Percentiles rank a stretch among this genome's conserved stretches.
Conservation (phyloP, 352 stramenopile species). For the Phytophthora syringae region DNA sequence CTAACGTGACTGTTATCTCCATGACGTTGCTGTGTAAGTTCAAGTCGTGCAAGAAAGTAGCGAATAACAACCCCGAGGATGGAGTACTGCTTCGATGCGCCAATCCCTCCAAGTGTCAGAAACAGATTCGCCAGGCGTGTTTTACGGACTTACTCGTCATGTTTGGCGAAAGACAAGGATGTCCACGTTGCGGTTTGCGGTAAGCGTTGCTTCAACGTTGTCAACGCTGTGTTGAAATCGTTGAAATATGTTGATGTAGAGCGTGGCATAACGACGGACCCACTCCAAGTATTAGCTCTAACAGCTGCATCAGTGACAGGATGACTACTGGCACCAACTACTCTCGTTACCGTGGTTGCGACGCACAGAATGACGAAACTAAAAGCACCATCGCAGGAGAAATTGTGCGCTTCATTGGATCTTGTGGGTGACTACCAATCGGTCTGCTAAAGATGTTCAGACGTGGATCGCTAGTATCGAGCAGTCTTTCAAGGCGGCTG, state of each 20-base stretch:
- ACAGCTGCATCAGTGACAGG: constrained; percentile 32
- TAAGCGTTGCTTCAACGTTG: constrained; percentile 5
- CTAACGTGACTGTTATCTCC: no score
- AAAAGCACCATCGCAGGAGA: constrained; percentile 18
- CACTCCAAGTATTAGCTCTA: constrained; percentile 14
- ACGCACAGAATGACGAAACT: constrained; percentile 19
- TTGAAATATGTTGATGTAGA: background rate
- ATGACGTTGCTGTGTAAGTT: background rate
- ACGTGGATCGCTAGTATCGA: constrained; percentile 20
- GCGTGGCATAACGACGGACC: constrained; percentile 8
- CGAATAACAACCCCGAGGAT: background rate
- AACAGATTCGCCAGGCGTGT: constrained; percentile 5
- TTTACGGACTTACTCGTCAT: background rate
- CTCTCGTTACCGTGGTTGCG: constrained; percentile 18
- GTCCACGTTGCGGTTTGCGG: background rate
- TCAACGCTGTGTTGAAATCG: constrained; percentile 4
- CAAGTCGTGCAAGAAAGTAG: constrained; percentile 1
- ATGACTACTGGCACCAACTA: constrained; percentile 31
- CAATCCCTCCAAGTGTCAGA: background rate
- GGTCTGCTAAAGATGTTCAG: constrained; percentile 22
- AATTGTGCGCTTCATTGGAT: constrained; percentile 16
- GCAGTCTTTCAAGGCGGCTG: constrained; percentile 12
- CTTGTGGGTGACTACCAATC: constrained; percentile 16
- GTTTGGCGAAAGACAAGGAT: background rate
- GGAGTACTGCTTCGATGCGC: background rate